Base-by-base conservation (phyloP, 1,284 basidiomycete species). In the Porogramme epimiltina region DNA sequence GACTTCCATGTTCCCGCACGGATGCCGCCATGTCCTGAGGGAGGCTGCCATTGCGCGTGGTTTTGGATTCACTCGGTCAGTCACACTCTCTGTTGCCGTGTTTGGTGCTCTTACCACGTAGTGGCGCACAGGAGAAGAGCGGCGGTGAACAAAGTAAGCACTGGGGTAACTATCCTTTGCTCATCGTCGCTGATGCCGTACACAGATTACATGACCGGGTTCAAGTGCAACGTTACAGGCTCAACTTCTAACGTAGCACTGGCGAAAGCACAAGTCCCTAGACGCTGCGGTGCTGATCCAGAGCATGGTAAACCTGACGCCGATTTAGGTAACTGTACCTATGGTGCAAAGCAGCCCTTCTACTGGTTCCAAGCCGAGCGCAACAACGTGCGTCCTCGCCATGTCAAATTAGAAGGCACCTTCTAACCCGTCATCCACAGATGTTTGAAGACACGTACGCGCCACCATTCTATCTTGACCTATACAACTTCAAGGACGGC, bases 171-270 rank as follows among this genome's bases (percentile, higher is more conserved):
- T 13, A 37, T 13, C 34, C n/a, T n/a, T 18, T 16, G n/a, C 9
- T 18, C 9, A 37, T n/a, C 13, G 8, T 9, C 5, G 16, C n/a
- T 9, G 9, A 9, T 37, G 13, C 10, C 34, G 28, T 37, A 16
- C 13, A 4, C n/a, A 83, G 81, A 80, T 60, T 91, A 87, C 72
- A 87, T 89, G 83, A 87, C 78, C 43, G 82, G 84, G 19, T 90
- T 89, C 77, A 79, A 81, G 56, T 91, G 89, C 73, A 78, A 80
- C 36, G 71, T 91, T 39, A 81, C 82, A 0, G 76, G 77, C 39
- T 71, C 82, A 0, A 78, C 72, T 2, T 81, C 82, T n/a, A 73
- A 60, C 4, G 73, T 78, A 2, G 67, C 77, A 0, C 64, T 87
- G 23, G 81, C 80, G 4, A 73, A 73, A 22, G 70, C 85, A n/a